Conservation (phyloP, 1,139 yeast genomes). For the Pichia sp. region DNA sequence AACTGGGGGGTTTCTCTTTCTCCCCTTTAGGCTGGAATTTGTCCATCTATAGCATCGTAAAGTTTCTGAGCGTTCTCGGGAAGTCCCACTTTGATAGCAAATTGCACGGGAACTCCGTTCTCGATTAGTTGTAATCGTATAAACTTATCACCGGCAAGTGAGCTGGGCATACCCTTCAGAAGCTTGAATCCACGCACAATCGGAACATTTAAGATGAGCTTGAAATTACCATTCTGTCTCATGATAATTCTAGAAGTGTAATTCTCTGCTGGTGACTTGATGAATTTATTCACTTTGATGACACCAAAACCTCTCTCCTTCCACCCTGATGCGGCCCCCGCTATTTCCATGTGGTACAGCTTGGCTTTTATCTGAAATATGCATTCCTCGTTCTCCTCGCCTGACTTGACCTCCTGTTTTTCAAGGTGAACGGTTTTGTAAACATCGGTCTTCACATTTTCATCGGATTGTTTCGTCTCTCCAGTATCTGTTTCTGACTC, state of each 20-base stretch:
- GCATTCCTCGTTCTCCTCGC: conserved; percentile 82
- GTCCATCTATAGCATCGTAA: conserved; percentile 40
- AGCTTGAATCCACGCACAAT: conserved; percentile 51
- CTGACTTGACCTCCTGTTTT: conserved; percentile 62
- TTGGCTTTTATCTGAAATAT: conserved; percentile 69
- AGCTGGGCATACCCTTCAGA: conserved; percentile 77
- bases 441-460: conserved; percentile 16
- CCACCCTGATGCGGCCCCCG: conserved; percentile 73
- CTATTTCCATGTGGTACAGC: conserved; percentile 65
- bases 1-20: too few relatives aligned
- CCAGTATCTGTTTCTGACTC: conserved; percentile 2
- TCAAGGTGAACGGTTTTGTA: conserved; percentile 45
- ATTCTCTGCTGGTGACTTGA: conserved; percentile 26
- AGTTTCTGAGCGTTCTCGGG: conserved; percentile 56
- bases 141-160: conserved; percentile 71
- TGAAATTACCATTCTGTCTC: conserved; percentile 84
- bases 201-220: conserved; percentile 75
- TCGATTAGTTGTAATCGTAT: conserved; percentile 44
- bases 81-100: conserved; percentile 66
- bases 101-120: conserved; percentile 67
- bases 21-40: conserved; percentile 16
- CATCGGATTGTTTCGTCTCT: background rate
- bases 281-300: conserved; percentile 66
- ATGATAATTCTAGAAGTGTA: conserved; percentile 60
- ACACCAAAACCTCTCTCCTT: conserved; percentile 92